phyloP scores from a whole-genome alignment of 1,284 basidiomycete genomes.

The Macrocybe sp. region DNA sequence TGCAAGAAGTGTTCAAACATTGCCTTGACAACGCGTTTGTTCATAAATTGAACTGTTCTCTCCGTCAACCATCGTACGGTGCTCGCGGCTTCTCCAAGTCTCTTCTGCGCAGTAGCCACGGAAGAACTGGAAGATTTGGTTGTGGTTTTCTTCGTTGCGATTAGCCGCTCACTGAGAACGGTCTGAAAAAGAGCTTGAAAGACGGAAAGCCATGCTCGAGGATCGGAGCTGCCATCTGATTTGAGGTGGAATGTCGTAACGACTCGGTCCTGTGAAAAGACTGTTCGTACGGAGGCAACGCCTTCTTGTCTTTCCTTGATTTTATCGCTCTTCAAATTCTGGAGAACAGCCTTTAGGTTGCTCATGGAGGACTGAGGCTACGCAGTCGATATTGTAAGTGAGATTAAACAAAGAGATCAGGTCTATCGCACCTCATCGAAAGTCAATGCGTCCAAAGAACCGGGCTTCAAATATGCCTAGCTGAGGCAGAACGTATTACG shows the following conservation, averaged over 20 bases:
- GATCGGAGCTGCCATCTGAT: conserved; percentile 36
- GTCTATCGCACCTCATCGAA: too few relatives aligned
- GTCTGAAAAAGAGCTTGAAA: conserved; percentile 72
- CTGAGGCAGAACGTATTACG: too few relatives aligned
- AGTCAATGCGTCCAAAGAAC: too few relatives aligned
- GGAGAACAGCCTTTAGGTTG: conserved; percentile 44
- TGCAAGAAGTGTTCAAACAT: conserved; percentile 67
- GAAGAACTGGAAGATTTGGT: conserved; percentile 23
- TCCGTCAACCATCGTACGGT: conserved; percentile 70
- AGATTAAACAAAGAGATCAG: too few relatives aligned
- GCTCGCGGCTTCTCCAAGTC: conserved; percentile 61
- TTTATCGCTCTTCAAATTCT: conserved; percentile 58
- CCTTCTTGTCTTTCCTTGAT: conserved; percentile 73
- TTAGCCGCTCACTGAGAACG: conserved; percentile 58
- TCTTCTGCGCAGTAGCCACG: conserved; percentile 40
- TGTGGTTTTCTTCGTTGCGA: conserved; percentile 50
- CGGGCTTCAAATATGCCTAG: too few relatives aligned
- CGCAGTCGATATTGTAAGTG: too few relatives aligned
- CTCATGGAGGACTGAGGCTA: conserved; percentile 18
- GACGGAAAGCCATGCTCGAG: conserved; percentile 58
- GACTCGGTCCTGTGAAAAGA: conserved; percentile 53
- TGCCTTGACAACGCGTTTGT: conserved; percentile 45
- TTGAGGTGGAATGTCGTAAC: conserved; percentile 49
- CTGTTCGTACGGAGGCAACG: conserved; percentile 48
- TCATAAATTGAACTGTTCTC: conserved; percentile 47